Evolutionary conservation across 2,329 filamentous ascomycete genomes (phyloP), one percentile per base, ranked within the genome.

Genomic region (Fusarium sulawesiense): DNA sequence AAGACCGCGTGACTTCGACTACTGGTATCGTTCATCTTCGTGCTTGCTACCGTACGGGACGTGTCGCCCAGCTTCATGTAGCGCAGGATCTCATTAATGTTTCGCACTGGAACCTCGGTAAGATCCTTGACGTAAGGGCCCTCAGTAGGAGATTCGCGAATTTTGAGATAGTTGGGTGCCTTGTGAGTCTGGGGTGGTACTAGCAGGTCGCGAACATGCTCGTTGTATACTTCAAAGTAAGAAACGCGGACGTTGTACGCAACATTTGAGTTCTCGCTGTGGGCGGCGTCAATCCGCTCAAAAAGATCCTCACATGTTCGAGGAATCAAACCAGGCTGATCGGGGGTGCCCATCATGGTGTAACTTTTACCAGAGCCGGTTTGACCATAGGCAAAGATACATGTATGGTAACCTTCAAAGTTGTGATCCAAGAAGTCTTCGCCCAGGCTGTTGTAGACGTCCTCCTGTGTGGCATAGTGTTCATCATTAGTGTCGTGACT

Each of bases 171-270:
- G 78, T 97, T 91, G 3, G 94, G 93, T 7, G 92, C 86, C 67
- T 92, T 92, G 59, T 90, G 92, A 6, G 86, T 83, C 12, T 83
- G 77, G 29, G 92, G 87, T 13, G 94, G 93, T 0, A 94, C 92
- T 47, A 99, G 88, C 37, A 99, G 84, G 78, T 99, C 96, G 62
- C 96, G 93, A 51, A 99, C 96, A 80, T 98, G 96, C 82, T 99
- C 96, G 81, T 99, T 99, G 87, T 99, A 99, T 66, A 99, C 96
- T 79, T 99, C 96, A 77, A 99, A 98, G 83, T 99, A 99, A 6
- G 94, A 98, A 29, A 98, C 96, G 68, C 96, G 92, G 70, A 99
- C 96, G 75, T 95, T 96, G 85, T 98, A 99, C 73, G 93, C 97
- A 78, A 97, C 93, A 80, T 96, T 97, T 56, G 94, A 92, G 47